phyloP scores from a whole-genome alignment of 495 filamentous ascomycete species.

The Immersiella caudata region DNA sequence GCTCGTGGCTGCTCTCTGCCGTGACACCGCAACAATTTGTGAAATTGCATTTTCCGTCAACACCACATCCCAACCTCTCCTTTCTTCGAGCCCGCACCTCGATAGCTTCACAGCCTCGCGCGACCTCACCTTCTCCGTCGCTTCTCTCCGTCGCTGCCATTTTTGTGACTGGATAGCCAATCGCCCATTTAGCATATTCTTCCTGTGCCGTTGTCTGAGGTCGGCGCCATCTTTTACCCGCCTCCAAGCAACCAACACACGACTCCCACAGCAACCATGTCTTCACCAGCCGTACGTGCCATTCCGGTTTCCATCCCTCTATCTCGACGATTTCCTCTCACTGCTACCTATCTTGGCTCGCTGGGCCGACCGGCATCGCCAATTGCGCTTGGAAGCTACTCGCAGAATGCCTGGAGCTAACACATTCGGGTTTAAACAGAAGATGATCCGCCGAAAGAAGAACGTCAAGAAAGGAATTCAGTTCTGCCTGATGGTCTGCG shows the following conservation, averaged over 20 bases:
- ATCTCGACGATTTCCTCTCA: constrained; percentile 6
- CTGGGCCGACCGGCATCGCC: constrained; percentile 1
- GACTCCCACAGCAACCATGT: constrained; percentile 35
- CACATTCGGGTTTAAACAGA: constrained; percentile 52
- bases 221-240: constrained; percentile 33
- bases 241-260: constrained; percentile 22
- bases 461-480: constrained; percentile 99
- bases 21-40: constrained; percentile 43
- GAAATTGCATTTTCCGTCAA: constrained; percentile 45
- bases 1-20: constrained; percentile 28
- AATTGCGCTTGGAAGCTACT: constrained; percentile 22
- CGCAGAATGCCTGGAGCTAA: constrained; percentile 36
- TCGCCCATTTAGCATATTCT: constrained; percentile 30
- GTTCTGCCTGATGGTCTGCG: constrained; percentile 99
- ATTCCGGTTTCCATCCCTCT: constrained; percentile 20
- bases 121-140: constrained; percentile 22
- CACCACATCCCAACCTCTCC: constrained; percentile 34
- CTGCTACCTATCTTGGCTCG: neutral
- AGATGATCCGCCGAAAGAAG: constrained; percentile 99
- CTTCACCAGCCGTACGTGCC: constrained; percentile 44
- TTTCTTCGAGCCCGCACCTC: constrained; percentile 35
- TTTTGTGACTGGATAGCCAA: constrained; percentile 36
- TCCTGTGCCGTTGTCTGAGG: constrained; percentile 23
- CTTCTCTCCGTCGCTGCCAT: constrained; percentile 21
- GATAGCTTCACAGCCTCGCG: constrained; percentile 29